Conservation (phyloP, 768 basidiomycete species). For the Tylopilus intermedius region DNA sequence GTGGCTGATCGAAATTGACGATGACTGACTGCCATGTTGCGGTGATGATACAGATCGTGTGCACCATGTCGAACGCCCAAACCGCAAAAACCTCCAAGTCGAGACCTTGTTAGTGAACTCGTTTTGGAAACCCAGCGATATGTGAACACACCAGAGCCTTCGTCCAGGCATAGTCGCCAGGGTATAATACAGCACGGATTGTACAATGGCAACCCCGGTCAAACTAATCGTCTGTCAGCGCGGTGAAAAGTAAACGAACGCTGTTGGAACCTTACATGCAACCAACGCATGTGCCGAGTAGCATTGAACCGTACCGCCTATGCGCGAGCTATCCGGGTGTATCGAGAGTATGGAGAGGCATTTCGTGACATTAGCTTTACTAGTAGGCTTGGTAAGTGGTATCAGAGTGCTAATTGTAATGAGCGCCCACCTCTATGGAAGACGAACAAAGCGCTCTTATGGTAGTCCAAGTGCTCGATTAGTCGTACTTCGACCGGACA, state of each 20-base stretch:
- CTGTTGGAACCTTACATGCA: conserved; percentile 17
- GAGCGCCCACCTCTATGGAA: too few species aligned
- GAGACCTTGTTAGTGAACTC: neutral
- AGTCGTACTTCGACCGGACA: too few species aligned
- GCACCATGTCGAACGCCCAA: conserved; percentile 28
- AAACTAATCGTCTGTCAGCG: conserved; percentile 21
- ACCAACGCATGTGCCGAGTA: conserved; percentile 29
- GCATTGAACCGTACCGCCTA: conserved; percentile 24
- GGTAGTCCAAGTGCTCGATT: too few species aligned
- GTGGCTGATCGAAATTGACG: conserved; percentile 20
- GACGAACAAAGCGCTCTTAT: too few species aligned
- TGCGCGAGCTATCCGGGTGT: too few species aligned
- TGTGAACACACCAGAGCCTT: conserved; percentile 24
- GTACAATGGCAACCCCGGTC: conserved; percentile 31
- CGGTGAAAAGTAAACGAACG: too few species aligned
- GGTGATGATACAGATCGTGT: conserved; percentile 25
- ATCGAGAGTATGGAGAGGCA: too few species aligned
- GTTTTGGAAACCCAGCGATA: neutral
- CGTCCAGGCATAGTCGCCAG: conserved; percentile 22
- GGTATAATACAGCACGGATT: conserved; percentile 30
- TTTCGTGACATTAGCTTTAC: too few species aligned
- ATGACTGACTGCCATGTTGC: conserved; percentile 28
- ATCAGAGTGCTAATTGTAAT: too few species aligned
- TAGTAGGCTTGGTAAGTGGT: too few species aligned
- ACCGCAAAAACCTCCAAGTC: conserved; percentile 24